These are phyloP conservation scores for Vanrija sp. DNA, from an alignment of 1,284 basidiomycete species.

Conservation along the genomic window DNA sequence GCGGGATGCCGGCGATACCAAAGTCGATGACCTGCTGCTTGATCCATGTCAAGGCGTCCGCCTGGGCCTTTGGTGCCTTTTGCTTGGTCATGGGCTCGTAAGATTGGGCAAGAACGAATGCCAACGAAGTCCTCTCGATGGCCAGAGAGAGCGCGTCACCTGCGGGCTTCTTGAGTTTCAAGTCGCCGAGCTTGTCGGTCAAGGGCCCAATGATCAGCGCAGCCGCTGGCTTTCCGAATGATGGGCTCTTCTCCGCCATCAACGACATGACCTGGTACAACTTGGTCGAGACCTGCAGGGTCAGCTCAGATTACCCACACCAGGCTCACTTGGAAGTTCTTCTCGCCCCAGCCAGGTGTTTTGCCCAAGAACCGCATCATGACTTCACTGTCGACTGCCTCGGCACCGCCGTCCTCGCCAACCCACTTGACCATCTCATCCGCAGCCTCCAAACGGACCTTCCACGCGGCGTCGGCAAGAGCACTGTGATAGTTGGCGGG, in stretches of 20 bases:
- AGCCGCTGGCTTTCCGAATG: slow-evolving; percentile 79
- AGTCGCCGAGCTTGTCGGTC: slow-evolving; percentile 91
- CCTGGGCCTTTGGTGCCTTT: slow-evolving; percentile 95
- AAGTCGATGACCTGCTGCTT: slow-evolving; percentile 87
- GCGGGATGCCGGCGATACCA: slow-evolving; percentile 78
- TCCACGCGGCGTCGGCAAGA: slow-evolving; percentile 87
- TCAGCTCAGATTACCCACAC: neutral
- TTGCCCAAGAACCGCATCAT: slow-evolving; percentile 85
- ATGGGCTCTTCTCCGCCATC: slow-evolving; percentile 72
- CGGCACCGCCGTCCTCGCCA: slow-evolving; percentile 58
- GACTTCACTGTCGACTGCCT: slow-evolving; percentile 78
- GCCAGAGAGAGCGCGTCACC: slow-evolving; percentile 78
- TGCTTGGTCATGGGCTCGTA: slow-evolving; percentile 89
- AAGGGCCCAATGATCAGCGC: slow-evolving; percentile 81
- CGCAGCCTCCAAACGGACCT: slow-evolving; percentile 77
- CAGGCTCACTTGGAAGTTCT: slow-evolving; percentile 85
- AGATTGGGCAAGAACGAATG: slow-evolving; percentile 88
- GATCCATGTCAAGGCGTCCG: slow-evolving; percentile 87
- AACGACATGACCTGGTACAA: slow-evolving; percentile 70
- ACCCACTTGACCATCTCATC: slow-evolving; percentile 85
- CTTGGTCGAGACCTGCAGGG: slow-evolving; percentile 73
- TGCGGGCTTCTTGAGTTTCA: slow-evolving; percentile 96
- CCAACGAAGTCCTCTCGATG: slow-evolving; percentile 88
- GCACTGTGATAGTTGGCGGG: slow-evolving; percentile 68
- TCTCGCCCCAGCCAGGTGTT: slow-evolving; percentile 90